Evolutionary conservation across 2,329 filamentous ascomycete genomes (phyloP).

Genomic region (Grosmannia huntii): DNA sequence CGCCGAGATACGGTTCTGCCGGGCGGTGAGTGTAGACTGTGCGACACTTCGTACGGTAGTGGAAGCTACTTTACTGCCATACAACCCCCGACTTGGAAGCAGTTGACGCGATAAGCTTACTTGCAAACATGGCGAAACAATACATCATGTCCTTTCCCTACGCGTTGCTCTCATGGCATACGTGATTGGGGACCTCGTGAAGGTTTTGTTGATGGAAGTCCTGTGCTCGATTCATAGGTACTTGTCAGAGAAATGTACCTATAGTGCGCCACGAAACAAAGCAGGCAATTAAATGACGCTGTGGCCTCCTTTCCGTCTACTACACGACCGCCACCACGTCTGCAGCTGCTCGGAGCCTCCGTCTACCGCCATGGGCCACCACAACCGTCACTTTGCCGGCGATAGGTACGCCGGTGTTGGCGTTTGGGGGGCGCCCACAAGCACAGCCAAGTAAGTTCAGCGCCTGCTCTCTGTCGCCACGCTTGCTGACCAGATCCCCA

Average conservation of each 20-base stretch:
- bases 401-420: conserved; percentile 15
- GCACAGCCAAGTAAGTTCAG: conserved; percentile 17
- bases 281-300: not conserved
- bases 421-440: conserved; percentile 18
- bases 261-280: too few species aligned
- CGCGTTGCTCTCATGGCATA: too few species aligned
- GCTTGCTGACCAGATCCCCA: conserved; percentile 3
- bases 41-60: too few species aligned
- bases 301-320: not conserved
- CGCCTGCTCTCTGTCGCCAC: not conserved
- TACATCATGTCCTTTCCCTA: too few species aligned
- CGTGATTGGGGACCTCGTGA: too few species aligned
- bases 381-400: conserved; percentile 17
- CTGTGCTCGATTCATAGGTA: not conserved
- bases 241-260: too few species aligned
- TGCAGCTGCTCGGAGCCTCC: not conserved
- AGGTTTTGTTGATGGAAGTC: not conserved
- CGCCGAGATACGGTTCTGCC: conserved; percentile 9
- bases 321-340: too few species aligned
- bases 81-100: not conserved
- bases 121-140: too few species aligned
- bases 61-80: too few species aligned
- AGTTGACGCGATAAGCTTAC: not conserved
- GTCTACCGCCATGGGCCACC: conserved; percentile 15
- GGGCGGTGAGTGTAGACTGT: conserved; percentile 4